Evolutionary conservation across 2,329 filamentous ascomycete species (phyloP).

Genomic region (Chaetomium sp.): DNA sequence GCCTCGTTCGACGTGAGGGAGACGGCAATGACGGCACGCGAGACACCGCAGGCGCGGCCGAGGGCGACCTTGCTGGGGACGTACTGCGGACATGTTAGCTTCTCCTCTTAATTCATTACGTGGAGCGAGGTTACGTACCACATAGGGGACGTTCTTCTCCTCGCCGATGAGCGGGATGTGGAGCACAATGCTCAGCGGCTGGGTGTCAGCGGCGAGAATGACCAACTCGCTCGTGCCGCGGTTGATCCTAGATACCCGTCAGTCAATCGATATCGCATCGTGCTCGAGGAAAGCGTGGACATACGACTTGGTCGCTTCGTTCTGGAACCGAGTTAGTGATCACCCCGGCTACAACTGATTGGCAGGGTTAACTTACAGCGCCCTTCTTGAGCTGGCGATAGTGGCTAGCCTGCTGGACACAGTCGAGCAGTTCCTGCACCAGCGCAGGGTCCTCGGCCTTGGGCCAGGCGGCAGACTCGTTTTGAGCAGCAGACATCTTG

Average conservation of each 20-base stretch:
- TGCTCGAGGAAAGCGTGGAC: slow-evolving; percentile 1
- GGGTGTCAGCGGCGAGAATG: slow-evolving; percentile 85
- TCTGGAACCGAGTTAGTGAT: slow-evolving; percentile 22
- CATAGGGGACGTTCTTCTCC: slow-evolving; percentile 69
- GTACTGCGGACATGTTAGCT: slow-evolving; percentile 38
- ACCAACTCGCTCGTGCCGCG: slow-evolving; percentile 88
- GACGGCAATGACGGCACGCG: slow-evolving; percentile 80
- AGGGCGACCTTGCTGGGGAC: slow-evolving; percentile 80
- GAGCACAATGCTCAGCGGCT: slow-evolving; percentile 82
- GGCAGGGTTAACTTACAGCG: slow-evolving; percentile 53
- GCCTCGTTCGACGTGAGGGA: slow-evolving; percentile 92
- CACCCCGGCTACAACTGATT: not conserved
- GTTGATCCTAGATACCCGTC: slow-evolving; percentile 35
- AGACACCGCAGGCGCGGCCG: slow-evolving; percentile 87
- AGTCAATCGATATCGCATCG: not conserved
- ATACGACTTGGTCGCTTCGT: slow-evolving; percentile 38
- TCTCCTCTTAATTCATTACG: not conserved
- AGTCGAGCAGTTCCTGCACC: slow-evolving; percentile 79
- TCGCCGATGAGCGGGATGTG: slow-evolving; percentile 88
- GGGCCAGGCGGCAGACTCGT: slow-evolving; percentile 60
- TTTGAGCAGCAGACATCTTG: slow-evolving; percentile 37
- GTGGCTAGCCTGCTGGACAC: slow-evolving; percentile 51
- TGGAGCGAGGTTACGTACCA: slow-evolving; percentile 40
- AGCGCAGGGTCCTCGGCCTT: slow-evolving; percentile 69
- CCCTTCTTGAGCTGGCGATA: slow-evolving; percentile 78